Conservation (phyloP, 2,329 filamentous ascomycete genomes). For the Colletotrichum chlorophyti region DNA sequence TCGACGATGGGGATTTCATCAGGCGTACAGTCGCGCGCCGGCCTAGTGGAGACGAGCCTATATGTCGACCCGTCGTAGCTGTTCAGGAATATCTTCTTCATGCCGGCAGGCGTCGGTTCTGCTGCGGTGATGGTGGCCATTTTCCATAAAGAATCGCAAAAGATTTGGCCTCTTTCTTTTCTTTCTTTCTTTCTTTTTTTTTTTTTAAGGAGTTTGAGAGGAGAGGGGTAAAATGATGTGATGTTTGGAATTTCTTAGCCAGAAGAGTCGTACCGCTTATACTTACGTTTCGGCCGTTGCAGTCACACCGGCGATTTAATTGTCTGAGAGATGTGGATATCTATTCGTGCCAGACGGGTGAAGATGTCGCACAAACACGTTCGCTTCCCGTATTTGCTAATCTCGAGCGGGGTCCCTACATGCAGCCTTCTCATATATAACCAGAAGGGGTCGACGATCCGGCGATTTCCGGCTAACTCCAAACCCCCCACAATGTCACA, state of each 20-base stretch:
- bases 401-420: background rate
- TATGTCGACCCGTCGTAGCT: constrained; percentile 23
- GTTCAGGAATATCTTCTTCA: constrained; percentile 10
- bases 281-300: too few species aligned
- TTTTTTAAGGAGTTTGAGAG: background rate
- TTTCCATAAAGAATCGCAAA: background rate
- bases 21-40: constrained; percentile 45
- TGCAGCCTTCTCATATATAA: background rate
- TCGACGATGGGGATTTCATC: constrained; percentile 56
- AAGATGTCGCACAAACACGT: too few species aligned
- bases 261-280: too few species aligned
- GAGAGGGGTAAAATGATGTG: background rate
- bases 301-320: too few species aligned
- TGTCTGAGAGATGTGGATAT: background rate
- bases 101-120: background rate
- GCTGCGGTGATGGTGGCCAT: background rate
- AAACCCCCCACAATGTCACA: background rate
- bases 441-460: background rate
- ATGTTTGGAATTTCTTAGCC: background rate
- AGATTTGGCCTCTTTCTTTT: too few species aligned
- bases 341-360: too few species aligned
- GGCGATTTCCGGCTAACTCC: constrained; percentile 21
- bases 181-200: background rate
- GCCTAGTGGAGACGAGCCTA: constrained; percentile 25
- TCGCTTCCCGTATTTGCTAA: too few species aligned